These are phyloP conservation scores for Dendrobium nobile DNA, from an alignment of 106 monocot genomes.

Conservation along the genomic window DNA sequence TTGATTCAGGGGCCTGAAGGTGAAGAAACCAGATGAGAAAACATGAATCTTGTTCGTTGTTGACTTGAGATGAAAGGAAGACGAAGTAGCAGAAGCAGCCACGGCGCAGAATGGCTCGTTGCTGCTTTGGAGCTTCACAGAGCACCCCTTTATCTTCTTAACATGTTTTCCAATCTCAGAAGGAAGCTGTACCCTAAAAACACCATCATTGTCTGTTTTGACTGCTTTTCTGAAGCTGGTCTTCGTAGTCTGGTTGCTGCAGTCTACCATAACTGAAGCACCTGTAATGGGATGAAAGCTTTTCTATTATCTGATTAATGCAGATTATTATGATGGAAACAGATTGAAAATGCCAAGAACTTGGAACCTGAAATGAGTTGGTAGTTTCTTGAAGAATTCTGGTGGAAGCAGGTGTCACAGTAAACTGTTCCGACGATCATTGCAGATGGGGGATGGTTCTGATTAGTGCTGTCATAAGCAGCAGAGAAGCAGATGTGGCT, in stretches of 20 bases:
- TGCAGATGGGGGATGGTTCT: slow-evolving; percentile 9
- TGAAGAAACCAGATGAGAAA: slow-evolving; percentile 57
- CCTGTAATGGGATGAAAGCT: slow-evolving; percentile 28
- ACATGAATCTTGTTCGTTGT: slow-evolving; percentile 19
- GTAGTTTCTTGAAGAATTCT: slow-evolving; percentile 19
- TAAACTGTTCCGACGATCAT: slow-evolving; percentile 52
- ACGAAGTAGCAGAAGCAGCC: slow-evolving; percentile 20
- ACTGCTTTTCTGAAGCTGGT: slow-evolving; percentile 24
- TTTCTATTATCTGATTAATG: too few relatives aligned
- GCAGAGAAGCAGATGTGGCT: too few relatives aligned
- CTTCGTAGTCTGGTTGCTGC: neutral
- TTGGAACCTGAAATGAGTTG: neutral
- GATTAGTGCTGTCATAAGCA: too few relatives aligned
- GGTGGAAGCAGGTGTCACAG: slow-evolving; percentile 58
- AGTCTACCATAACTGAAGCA: slow-evolving; percentile 50
- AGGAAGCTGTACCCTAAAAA: slow-evolving; percentile 31
- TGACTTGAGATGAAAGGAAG: slow-evolving; percentile 3
- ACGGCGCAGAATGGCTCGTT: slow-evolving; percentile 46
- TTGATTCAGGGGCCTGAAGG: slow-evolving; percentile 38
- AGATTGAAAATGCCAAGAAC: too few relatives aligned
- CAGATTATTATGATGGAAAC: too few relatives aligned
- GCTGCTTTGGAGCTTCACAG: slow-evolving; percentile 25
- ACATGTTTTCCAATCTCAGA: slow-evolving; percentile 1
- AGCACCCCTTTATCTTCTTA: slow-evolving; percentile 23
- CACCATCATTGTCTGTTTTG: slow-evolving; percentile 29